phyloP scores from a whole-genome alignment of 192 early-diverging fungal species.

The Backusella tuberculispora region DNA sequence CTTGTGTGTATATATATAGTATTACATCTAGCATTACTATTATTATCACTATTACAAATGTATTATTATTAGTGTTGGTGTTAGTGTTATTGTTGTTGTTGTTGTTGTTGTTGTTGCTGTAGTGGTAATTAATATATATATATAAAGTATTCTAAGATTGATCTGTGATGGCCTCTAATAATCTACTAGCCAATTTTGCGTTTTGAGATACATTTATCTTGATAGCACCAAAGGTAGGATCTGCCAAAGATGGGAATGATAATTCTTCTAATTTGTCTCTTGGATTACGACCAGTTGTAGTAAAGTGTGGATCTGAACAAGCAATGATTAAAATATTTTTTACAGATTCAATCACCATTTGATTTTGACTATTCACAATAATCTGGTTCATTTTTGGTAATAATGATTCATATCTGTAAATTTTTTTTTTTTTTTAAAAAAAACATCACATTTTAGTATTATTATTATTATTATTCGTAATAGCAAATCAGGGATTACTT shows the following conservation, averaged over 20 bases:
- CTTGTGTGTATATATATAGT: no score
- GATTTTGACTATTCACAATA: slow-evolving; percentile 59
- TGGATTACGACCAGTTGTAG: slow-evolving; percentile 40
- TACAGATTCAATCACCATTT: slow-evolving; percentile 25
- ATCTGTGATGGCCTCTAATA: slow-evolving; percentile 30
- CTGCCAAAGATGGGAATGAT: slow-evolving; percentile 34
- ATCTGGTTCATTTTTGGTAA: slow-evolving; percentile 69
- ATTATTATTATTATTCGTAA: background rate
- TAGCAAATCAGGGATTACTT: slow-evolving; percentile 35
- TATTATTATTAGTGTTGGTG: background rate
- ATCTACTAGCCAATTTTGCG: slow-evolving; percentile 20
- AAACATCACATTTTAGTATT: background rate
- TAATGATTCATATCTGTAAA: slow-evolving; percentile 62
- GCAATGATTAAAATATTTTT: slow-evolving; percentile 30
- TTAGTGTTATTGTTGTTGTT: background rate
- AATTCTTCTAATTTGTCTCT: slow-evolving; percentile 53
- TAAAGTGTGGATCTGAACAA: slow-evolving; percentile 30
- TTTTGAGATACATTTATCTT: slow-evolving; percentile 21
- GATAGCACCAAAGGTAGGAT: slow-evolving; percentile 30
- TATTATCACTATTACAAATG: background rate
- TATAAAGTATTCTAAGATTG: slow-evolving; percentile 1
- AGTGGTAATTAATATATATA: background rate
- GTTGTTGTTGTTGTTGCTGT: background rate
- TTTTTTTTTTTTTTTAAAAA: background rate
- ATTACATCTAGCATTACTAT: background rate